A percentile compares a stretch with the other conserved stretches of the same genome.
These are phyloP conservation scores for Tetraselmis striata DNA, from an alignment of 139 green algal species.

Conservation along the genomic window DNA sequence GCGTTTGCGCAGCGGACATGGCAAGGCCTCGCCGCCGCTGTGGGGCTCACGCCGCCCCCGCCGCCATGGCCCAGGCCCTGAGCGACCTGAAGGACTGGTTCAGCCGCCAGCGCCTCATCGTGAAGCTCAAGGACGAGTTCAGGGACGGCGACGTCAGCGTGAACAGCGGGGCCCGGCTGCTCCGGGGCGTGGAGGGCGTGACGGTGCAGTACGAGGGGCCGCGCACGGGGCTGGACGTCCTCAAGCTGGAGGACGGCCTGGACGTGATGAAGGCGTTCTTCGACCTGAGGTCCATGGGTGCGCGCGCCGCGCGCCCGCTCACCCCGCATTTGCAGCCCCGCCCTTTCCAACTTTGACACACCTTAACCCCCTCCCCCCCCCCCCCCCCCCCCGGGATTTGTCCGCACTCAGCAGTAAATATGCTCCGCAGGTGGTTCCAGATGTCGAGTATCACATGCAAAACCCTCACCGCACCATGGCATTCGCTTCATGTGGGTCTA, in stretches of 20 bases:
- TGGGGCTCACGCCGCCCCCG: no score
- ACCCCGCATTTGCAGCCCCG: no score
- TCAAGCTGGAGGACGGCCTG: not conserved
- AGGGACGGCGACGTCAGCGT: not conserved
- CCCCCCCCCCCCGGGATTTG: no score
- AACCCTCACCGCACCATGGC: no score
- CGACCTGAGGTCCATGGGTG: not conserved
- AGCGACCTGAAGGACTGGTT: not conserved
- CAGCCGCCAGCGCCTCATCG: not conserved
- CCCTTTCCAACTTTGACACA: no score
- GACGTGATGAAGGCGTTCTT: not conserved
- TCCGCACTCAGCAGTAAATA: no score
- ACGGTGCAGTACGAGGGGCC: not conserved
- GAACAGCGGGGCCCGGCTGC: not conserved
- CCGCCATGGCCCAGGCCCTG: not conserved
- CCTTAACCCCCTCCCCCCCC: no score
- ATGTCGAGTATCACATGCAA: no score
- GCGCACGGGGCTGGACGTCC: not conserved
- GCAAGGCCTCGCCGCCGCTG: no score
- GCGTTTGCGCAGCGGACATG: not conserved
- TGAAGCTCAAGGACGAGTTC: not conserved
- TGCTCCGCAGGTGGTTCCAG: no score
- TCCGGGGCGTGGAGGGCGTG: not conserved
- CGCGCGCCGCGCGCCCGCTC: no score
- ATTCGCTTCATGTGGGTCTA: no score